Base-by-base conservation (phyloP, 2,329 filamentous ascomycete genomes). In the Arthroderma uncinatum region DNA sequence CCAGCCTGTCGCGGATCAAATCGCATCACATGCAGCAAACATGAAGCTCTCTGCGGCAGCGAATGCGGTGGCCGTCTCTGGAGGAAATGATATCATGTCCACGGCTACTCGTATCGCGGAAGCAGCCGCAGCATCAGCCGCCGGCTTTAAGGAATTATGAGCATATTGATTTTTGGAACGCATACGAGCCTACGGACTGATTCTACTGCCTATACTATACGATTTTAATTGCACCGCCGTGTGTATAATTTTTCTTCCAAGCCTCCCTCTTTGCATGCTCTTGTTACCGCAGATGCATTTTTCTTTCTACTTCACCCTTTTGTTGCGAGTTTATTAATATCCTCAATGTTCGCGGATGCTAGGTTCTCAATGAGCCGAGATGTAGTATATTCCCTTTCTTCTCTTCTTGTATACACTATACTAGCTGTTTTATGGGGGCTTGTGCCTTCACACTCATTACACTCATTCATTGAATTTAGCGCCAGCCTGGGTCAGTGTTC, bases 1-100 rank as follows among this genome's bases (percentile, higher is more conserved):
- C 64, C 90, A 95, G 58, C 67, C 70, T 7, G 70, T 74, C 61
- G 70, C 69, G 55, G 65, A 47, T 8, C 21, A 69, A 19, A 56
- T 64, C 12, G 66, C 55, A n/a, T 19, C 53, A 16, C 44, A 57
- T 14, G 47, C 54, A 14, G 34, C 57, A 4, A 44, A 56, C n/a
- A 36, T 52, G 23, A 56, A 33, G 23, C 30, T 56, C 12, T 47
- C 57, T 4, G 67, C 69, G 2, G 50, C 58, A 25, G 33, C 57
- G 5, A 61, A 54, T 47, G 56, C 59, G 1, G 40, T 58, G 14
- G 36, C 30, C 2, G 28, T 55, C 25, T 40, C 56, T 40, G 56
- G 59, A 7, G 56, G 16, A 9, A 48, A 5, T 16, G 19, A 44
- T 44, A 5, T 44, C 5, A 44, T 44, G n/a, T 44, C 39, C 14